A percentile compares a stretch with the other conserved stretches of the same genome.
These are phyloP conservation scores for Larix kaempferi DNA, from an alignment of 75 land plant genomes.

Conservation along the genomic window DNA sequence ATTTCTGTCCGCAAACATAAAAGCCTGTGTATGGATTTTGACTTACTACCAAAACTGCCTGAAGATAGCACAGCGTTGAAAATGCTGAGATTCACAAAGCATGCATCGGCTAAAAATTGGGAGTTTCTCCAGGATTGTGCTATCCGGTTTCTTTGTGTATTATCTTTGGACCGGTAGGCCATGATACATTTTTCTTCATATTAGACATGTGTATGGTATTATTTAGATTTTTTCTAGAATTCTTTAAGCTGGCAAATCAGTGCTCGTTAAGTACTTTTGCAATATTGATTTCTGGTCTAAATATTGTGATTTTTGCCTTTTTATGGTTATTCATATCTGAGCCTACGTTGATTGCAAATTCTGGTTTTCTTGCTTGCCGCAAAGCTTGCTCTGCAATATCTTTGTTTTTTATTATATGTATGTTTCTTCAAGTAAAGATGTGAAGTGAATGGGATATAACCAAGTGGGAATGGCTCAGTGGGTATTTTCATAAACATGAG, in stretches of 20 bases:
- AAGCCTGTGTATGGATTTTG: background rate
- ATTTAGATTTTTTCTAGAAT: background rate
- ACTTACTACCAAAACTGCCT: conserved; percentile 16
- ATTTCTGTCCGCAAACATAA: background rate
- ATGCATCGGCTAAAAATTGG: conserved; percentile 75
- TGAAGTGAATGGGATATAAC: too few species aligned
- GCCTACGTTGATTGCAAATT: too few species aligned
- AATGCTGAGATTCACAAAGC: conserved; percentile 48
- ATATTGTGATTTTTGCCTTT: background rate
- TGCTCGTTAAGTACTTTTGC: background rate
- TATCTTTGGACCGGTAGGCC: conserved; percentile 92
- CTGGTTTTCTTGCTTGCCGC: too few species aligned
- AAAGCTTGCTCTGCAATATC: too few species aligned
- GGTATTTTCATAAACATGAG: too few species aligned
- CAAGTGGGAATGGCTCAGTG: too few species aligned
- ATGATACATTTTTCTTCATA: background rate
- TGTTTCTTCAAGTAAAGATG: too few species aligned
- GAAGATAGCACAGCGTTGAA: conserved; percentile 46
- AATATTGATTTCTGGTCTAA: background rate
- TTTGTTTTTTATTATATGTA: too few species aligned
- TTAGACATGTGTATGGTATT: background rate
- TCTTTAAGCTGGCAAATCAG: background rate
- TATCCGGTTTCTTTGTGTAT: conserved; percentile 83
- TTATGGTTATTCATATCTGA: background rate
- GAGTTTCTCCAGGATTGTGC: conserved; percentile 98